Percentiles rank a stretch among this genome's conserved stretches.
phyloP scores from a whole-genome alignment of 345 rosid genomes.

The Euphorbia pulcherrima region DNA sequence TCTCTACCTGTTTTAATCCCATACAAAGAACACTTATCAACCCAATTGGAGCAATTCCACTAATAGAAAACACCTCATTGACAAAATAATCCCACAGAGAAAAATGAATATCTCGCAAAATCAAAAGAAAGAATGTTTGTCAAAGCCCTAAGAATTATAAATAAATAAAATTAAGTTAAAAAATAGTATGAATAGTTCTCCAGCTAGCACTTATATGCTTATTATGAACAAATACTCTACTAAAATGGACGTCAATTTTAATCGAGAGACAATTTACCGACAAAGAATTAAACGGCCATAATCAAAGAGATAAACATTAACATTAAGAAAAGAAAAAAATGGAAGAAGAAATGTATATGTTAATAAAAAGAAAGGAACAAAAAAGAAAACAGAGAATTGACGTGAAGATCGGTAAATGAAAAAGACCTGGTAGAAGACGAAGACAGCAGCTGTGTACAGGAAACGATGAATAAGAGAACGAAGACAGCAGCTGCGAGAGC shows the following conservation, averaged over 20 bases:
- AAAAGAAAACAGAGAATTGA: not conserved
- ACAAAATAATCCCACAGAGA: no score
- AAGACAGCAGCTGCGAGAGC: no score
- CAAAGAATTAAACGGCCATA: not conserved
- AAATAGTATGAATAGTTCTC: not conserved
- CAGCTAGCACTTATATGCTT: not conserved
- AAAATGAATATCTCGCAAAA: no score
- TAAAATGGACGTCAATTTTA: not conserved
- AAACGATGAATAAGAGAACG: no score
- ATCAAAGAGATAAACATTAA: not conserved
- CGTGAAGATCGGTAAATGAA: constrained; percentile 13
- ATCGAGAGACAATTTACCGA: not conserved
- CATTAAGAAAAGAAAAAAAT: no score
- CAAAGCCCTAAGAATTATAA: constrained; percentile 14
- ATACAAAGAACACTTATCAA: not conserved
- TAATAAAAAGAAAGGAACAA: no score
- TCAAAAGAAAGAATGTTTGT: no score
- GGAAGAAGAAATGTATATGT: no score
- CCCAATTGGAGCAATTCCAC: no score
- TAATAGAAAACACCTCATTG: no score
- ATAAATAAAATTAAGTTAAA: not conserved
- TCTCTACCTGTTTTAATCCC: not conserved
- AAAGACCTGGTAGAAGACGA: constrained; percentile 11
- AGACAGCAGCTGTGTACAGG: no score
- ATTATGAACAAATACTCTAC: not conserved